Evolutionary conservation across 116 monocot genomes (phyloP), one percentile per base, ranked within the genome.

Genomic region (Cymodocea nodosa): DNA sequence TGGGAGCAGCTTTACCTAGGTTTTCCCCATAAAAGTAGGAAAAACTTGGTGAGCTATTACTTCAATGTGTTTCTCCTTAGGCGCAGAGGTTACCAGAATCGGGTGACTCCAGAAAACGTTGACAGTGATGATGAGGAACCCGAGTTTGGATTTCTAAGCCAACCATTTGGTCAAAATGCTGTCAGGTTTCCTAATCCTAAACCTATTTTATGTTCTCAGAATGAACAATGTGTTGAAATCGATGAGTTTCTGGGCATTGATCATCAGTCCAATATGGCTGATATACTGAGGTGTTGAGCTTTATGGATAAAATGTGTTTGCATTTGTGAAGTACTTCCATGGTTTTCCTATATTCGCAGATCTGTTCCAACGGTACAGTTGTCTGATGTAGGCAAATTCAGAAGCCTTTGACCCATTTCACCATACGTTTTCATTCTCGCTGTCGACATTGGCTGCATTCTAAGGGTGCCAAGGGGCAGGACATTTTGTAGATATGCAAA

Each of bases 101-200:
- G 86, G 66, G 50, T 84, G 60, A 82, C 82, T 57, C 89, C 85
- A 50, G 68, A 61, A 15, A 58, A 64, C 17, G 81, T 86, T 15
- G 80, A 86, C 59, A 98, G 98, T 58, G 98, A 98, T 60, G 92
- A 84, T 61, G 98, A 98, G 16, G 84, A 90, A n/a, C 37, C 61
- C 23, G 82, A 85, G 57, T 79, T 83, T 66, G 76, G 79, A 19
- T 85, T 83, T 59, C 35, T 83, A 61, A 78, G 79, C 58, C 74
- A 66, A n/a, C 37, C 50, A 71, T 78, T 84, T 40, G 84, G 84
- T 62, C 67, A 73, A 20, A 69, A 75, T 18, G 56, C 67, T 34
- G 35, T 75, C n/a, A 74, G 60, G 17, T 40, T 30, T 62, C 19
- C 22, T 63, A 59, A 73, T 39, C 10, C 66, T 19, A 61, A 64